Evolutionary conservation across 1,284 basidiomycete genomes (phyloP).

Genomic region (Ceratorhiza oryzae-sativae): DNA sequence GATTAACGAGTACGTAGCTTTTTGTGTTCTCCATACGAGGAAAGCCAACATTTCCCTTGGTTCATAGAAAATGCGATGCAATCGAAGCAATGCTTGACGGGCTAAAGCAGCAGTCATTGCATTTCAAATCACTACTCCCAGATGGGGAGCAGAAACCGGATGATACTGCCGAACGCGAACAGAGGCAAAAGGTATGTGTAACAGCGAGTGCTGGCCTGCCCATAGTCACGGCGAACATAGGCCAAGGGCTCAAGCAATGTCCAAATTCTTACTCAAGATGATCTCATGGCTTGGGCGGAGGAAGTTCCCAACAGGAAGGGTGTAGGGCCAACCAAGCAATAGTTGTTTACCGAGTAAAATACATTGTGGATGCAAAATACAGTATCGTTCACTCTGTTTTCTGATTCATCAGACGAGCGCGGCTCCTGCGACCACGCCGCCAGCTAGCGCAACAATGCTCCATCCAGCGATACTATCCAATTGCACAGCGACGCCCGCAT

Average conservation of each 20-base stretch:
- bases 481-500: constrained; percentile 21
- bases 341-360: constrained; percentile 16
- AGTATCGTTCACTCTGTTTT: background rate
- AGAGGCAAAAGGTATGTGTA: constrained; percentile 3
- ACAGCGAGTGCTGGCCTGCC: background rate
- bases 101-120: constrained; percentile 25
- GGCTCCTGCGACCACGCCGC: constrained; percentile 22
- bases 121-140: constrained; percentile 13
- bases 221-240: background rate
- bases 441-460: constrained; percentile 13
- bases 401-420: constrained; percentile 15
- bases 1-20: constrained; percentile 42
- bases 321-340: background rate
- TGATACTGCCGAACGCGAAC: background rate
- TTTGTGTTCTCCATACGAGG: background rate
- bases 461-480: constrained; percentile 13
- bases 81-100: constrained; percentile 38
- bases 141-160: background rate
- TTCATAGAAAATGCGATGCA: constrained; percentile 42
- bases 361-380: constrained; percentile 16
- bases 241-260: constrained; percentile 15
- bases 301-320: background rate
- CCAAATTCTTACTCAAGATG: constrained; percentile 17
- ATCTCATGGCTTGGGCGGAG: constrained; percentile 32
- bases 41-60: background rate